A percentile compares a stretch with the other conserved stretches of the same genome.
These are phyloP conservation scores for Mrakia gelida DNA, from an alignment of 768 basidiomycete species.

Conservation along the genomic window DNA sequence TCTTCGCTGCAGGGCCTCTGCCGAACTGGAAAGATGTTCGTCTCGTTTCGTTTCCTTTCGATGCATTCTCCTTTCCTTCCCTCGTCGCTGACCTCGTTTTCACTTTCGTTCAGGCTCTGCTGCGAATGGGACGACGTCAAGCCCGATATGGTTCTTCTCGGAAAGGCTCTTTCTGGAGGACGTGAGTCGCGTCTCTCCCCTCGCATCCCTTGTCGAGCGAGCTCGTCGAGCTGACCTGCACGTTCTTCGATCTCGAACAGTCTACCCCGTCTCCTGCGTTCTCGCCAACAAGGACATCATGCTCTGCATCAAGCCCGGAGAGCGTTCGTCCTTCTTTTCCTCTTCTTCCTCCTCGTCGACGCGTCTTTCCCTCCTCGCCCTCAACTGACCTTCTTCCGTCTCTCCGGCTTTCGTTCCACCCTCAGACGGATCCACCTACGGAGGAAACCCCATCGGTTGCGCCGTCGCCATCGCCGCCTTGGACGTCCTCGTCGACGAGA, in stretches of 20 bases:
- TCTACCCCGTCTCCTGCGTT: slow-evolving; percentile 75
- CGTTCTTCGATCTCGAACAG: background rate
- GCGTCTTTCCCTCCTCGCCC: background rate
- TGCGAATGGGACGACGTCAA: slow-evolving; percentile 80
- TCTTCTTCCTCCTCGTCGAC: background rate
- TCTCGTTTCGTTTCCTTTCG: background rate
- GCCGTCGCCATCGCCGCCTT: slow-evolving; percentile 94
- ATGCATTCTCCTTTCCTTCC: background rate
- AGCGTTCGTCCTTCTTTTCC: slow-evolving; percentile 51
- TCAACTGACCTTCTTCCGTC: slow-evolving; percentile 15
- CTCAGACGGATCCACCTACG: slow-evolving; percentile 12
- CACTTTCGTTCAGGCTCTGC: slow-evolving; percentile 54
- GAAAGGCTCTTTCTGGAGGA: slow-evolving; percentile 95
- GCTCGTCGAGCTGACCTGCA: background rate
- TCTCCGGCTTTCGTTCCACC: background rate
- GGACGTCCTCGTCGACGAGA: slow-evolving; percentile 82
- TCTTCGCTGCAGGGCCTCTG: slow-evolving; percentile 63
- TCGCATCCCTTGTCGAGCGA: background rate
- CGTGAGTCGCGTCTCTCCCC: slow-evolving; percentile 51
- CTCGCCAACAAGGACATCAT: slow-evolving; percentile 86
- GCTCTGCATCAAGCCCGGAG: slow-evolving; percentile 89
- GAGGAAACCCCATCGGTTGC: slow-evolving; percentile 86
- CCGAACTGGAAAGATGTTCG: slow-evolving; percentile 69
- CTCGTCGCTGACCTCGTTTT: background rate
- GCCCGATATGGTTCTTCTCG: slow-evolving; percentile 87